Evolutionary conservation across 352 stramenopile species (phyloP).

Genomic region (Phytophthora boehmeriae): DNA sequence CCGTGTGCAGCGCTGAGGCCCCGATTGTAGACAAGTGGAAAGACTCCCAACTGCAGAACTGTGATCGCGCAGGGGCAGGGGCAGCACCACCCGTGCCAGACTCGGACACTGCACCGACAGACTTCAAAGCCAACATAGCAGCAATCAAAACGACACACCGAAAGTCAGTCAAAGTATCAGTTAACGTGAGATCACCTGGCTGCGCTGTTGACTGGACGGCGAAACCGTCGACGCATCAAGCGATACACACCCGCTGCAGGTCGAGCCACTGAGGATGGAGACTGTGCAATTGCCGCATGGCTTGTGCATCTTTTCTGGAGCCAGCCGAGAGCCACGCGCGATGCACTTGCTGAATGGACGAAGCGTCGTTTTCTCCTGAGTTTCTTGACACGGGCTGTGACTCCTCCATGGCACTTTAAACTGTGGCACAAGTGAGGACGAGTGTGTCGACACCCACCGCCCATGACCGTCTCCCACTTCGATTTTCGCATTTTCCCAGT

Average conservation of each 20-base stretch:
- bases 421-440: slow-evolving; percentile 1
- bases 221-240: not conserved
- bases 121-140: slow-evolving; percentile 8
- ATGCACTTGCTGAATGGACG: slow-evolving; percentile 19
- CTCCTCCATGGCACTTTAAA: slow-evolving; percentile 7
- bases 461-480: no score
- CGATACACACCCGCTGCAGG: slow-evolving; percentile 12
- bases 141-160: slow-evolving; percentile 2
- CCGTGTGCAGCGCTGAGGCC: slow-evolving; percentile 24
- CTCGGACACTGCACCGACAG: not conserved
- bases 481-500: no score
- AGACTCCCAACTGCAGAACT: slow-evolving; percentile 28
- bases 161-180: not conserved
- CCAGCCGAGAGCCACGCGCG: slow-evolving; percentile 20
- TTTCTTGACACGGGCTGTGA: not conserved
- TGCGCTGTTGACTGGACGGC: not conserved
- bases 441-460: no score
- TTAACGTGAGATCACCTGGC: no score
- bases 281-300: slow-evolving; percentile 18
- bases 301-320: slow-evolving; percentile 7
- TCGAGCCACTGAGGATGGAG: slow-evolving; percentile 29
- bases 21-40: slow-evolving; percentile 31
- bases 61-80: not conserved
- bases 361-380: not conserved
- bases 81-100: not conserved